Base-by-base conservation (phyloP, 2,329 filamentous ascomycete genomes). In the Botrytis aclada region DNA sequence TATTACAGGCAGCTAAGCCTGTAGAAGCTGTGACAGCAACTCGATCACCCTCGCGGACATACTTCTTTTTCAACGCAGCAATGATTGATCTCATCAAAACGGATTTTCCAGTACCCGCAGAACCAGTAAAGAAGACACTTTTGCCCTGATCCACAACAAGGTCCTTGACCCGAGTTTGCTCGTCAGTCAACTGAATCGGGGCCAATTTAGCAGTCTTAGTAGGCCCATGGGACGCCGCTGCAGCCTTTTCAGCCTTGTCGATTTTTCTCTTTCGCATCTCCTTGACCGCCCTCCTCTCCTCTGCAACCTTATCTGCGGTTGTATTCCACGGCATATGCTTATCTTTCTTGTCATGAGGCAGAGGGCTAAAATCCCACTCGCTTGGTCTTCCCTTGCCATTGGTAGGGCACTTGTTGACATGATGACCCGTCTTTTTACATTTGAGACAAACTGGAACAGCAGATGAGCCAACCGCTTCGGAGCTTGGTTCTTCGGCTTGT, bases 81-180 rank as follows among this genome's bases (percentile, higher is more conserved):
- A 99, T 98, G 74, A 98, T 97, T 76, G 97, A 90, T 76, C 95
- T 89, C 87, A 99, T 94, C 73, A 99, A 84, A 6, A 99, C 95
- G 1, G 96, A 99, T 85, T 99, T 99, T 82, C 96, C 96, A 7
- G 96, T 98, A 86, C 92, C 94, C 73, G 96, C 96, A 74, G 96
- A 97, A 78, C 96, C 96, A 1, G 96, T 99, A 82, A 99, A 99
- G 84, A 99, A 99, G 3, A 98, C 95, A 78, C 95, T 98, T 81
- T 94, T 92, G 74, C 88, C 88, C 75, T 93, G 85, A 34, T 96
- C 88, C 12, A 94, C 88, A 16, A 99, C 95, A 32, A 98, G 85
- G 63, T 94, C 90, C 73, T 97, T 85, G 18, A 99, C 94, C 73
- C 93, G 89, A 74, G 89, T 88, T 82, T 99, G 96, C 81, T 99